Base-by-base conservation (phyloP, 75 land plant genomes). In the Selaginella moellendorffii region DNA sequence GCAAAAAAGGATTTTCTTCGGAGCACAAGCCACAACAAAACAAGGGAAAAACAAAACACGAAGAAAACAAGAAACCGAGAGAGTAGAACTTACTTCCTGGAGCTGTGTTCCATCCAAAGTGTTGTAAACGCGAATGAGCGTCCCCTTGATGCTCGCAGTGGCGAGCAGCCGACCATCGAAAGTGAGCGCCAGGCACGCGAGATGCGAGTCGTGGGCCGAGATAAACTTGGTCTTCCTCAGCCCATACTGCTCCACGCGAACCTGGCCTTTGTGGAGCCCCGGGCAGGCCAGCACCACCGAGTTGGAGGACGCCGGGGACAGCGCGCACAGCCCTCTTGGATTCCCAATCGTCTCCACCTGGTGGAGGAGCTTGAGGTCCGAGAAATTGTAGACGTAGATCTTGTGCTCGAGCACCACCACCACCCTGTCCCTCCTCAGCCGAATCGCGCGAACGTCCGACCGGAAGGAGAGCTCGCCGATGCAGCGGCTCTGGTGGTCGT, bases 301-400 rank as follows among this genome's bases (percentile, higher is more conserved):
- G 2, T 69, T 66, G 24, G 65, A 31, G 2, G 71, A 25, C 9
- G 63, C 65, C 2, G 78, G 77, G 24, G 85, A 83, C 10, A 85
- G 63, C 1, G 66, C 83, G 27, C 83, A 80, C 0, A 85, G 68
- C 2, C 88, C 88, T 64, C 64, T 83, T 0, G 86, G 78, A 52
- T 85, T 85, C n/a, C 74, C 72, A 30, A 85, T 54, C 18, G 88
- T 85, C 65, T 83, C 88, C 31, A 83, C 77, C 66, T 80, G 74
- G 46, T 76, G 81, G 23, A 85, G 42, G 31, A 85, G 70, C 74
- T 80, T 83, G 68, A 83, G 65, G 52, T 80, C 80, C 25, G 73
- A 79, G 12, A 85, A 83, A 46, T 83, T 78, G 65, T 83, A 85
- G 63, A 80, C 81, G 56, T 72, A 83, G 19, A 83, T 73, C 77